Evolutionary conservation across 352 stramenopile species (phyloP).

Genomic region (Globisporangium recalcitrans): DNA sequence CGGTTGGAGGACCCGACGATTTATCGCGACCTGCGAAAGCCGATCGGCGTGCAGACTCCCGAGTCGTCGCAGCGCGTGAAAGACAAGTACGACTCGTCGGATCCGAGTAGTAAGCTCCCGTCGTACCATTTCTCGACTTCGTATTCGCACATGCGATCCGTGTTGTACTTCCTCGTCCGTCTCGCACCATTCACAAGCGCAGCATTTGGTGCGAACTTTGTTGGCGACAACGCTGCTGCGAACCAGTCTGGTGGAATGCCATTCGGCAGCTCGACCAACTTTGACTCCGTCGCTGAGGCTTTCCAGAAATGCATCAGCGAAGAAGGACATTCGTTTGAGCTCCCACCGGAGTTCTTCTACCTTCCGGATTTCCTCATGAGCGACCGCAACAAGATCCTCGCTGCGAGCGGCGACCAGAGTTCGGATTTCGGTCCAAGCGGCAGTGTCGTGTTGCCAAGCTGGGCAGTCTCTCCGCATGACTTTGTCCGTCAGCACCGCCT

Average conservation of each 20-base stretch:
- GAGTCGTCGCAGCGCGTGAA: conserved; percentile 38
- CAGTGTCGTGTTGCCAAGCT: conserved; percentile 93
- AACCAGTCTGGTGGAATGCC: not conserved
- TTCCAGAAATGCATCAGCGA: conserved; percentile 53
- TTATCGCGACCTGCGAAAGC: conserved; percentile 96
- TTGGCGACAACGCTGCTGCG: conserved; percentile 1
- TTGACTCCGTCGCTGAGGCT: conserved; percentile 59
- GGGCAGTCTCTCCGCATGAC: conserved; percentile 92
- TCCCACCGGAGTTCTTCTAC: conserved; percentile 81
- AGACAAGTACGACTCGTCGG: conserved; percentile 37
- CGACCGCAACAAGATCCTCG: conserved; percentile 57
- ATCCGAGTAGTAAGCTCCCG: conserved; percentile 48
- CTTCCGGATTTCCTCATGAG: conserved; percentile 65
- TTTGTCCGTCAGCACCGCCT: conserved; percentile 96
- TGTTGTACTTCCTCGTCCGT: conserved; percentile 73
- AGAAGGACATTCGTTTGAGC: conserved; percentile 58
- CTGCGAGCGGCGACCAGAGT: conserved; percentile 37
- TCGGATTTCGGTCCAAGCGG: conserved; percentile 46
- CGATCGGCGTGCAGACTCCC: conserved; percentile 90
- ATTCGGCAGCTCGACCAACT: conserved; percentile 22
- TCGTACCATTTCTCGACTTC: conserved; percentile 68
- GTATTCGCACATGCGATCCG: conserved; percentile 67
- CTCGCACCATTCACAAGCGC: conserved; percentile 63
- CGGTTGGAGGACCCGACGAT: conserved; percentile 90
- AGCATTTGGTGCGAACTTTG: conserved; percentile 25